Conservation (phyloP, 2,329 filamentous ascomycete species). For the Curvularia eragrostidis region DNA sequence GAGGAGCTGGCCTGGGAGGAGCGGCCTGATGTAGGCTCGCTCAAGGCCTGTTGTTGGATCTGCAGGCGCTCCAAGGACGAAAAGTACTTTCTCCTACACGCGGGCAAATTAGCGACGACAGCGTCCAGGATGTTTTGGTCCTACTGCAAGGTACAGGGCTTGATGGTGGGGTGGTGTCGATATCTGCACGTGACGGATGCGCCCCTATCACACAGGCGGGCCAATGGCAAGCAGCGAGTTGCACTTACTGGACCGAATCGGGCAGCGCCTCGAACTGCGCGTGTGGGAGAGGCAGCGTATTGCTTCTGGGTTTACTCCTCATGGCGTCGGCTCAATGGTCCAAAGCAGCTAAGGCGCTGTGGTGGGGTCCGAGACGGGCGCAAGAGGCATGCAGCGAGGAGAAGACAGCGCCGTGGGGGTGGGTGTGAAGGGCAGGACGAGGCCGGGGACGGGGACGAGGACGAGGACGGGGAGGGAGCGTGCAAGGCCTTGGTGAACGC, state of each 20-base stretch:
- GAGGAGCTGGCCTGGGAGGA: slow-evolving; percentile 34
- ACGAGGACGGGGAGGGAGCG: slow-evolving; percentile 4
- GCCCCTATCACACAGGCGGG: slow-evolving; percentile 26
- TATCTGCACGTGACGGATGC: slow-evolving; percentile 36
- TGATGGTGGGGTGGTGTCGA: slow-evolving; percentile 25
- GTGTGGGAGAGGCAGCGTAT: slow-evolving; percentile 39
- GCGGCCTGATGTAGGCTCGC: slow-evolving; percentile 33
- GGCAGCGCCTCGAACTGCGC: slow-evolving; percentile 54
- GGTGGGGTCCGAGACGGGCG: slow-evolving; percentile 11
- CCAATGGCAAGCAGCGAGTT: slow-evolving; percentile 22
- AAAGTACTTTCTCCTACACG: slow-evolving; percentile 68
- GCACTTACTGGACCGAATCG: slow-evolving; percentile 53
- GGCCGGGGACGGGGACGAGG: not conserved
- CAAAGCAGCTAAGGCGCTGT: slow-evolving; percentile 19
- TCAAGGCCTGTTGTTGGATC: slow-evolving; percentile 61
- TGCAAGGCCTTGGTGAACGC: slow-evolving; percentile 15
- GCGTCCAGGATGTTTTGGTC: slow-evolving; percentile 8
- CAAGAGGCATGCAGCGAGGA: slow-evolving; percentile 6
- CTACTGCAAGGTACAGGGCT: slow-evolving; percentile 41
- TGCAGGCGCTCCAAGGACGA: slow-evolving; percentile 73
- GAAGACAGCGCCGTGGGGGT: no score
- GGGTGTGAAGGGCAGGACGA: slow-evolving; percentile 10
- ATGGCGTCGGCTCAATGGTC: slow-evolving; percentile 32
- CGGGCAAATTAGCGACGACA: slow-evolving; percentile 31
- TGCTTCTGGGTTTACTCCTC: slow-evolving; percentile 34